Evolutionary conservation across 495 filamentous ascomycete genomes (phyloP).

Genomic region (Pseudomonodictys pantanalensis): DNA sequence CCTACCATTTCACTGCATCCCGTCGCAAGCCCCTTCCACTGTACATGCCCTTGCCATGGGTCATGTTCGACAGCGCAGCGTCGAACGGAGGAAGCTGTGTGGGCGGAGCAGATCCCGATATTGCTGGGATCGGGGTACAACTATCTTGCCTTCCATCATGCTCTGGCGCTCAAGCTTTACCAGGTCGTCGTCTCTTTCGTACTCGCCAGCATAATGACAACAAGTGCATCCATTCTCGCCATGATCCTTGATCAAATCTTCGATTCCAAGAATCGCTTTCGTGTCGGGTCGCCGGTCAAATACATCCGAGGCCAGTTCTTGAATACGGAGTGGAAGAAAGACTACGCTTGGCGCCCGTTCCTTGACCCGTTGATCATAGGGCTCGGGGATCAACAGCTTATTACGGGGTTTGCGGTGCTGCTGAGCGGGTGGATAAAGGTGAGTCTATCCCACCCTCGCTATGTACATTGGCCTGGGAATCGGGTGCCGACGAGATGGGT

Average conservation of each 20-base stretch:
- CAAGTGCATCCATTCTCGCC: conserved; percentile 17
- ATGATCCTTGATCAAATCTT: conserved; percentile 19
- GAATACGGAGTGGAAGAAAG: conserved; percentile 24
- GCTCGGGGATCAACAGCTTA: conserved; percentile 18
- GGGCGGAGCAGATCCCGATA: conserved; percentile 8
- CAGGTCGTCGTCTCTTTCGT: conserved; percentile 23
- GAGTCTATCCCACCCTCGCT: neutral
- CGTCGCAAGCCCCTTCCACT: no score
- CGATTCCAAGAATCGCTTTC: conserved; percentile 10
- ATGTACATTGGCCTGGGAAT: neutral
- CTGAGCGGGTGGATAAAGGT: conserved; percentile 25
- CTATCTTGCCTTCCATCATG: neutral
- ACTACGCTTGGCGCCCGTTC: conserved; percentile 23
- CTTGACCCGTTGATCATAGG: conserved; percentile 20
- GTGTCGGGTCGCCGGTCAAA: conserved; percentile 1
- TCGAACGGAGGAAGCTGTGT: neutral
- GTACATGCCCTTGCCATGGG: conserved; percentile 14
- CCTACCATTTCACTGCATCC: no score
- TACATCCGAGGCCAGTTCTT: conserved; percentile 9
- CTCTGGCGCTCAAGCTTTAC: neutral
- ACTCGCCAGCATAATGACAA: conserved; percentile 21
- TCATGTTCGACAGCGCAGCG: conserved; percentile 15
- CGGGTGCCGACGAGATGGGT: neutral
- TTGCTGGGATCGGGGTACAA: conserved; percentile 12
- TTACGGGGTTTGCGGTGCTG: conserved; percentile 20